Conservation (phyloP, 768 basidiomycete species). For the Hericium rajendrae region DNA sequence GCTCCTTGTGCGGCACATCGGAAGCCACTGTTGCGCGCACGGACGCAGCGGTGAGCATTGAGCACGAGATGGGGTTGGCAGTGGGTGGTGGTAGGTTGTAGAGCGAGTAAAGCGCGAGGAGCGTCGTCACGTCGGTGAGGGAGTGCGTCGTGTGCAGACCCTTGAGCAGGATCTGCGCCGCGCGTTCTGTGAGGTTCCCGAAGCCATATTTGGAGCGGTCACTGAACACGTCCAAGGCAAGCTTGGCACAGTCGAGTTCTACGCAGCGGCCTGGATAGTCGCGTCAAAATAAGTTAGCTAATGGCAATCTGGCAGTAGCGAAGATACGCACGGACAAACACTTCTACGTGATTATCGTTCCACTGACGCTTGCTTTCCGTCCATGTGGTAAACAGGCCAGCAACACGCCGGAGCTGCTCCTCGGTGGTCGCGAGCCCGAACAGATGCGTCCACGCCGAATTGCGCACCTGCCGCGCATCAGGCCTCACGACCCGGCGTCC, state of each 20-base stretch:
- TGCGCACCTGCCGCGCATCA: slow-evolving; percentile 5
- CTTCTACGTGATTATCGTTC: slow-evolving; percentile 1
- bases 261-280: slow-evolving; percentile 50
- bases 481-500: not conserved
- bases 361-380: slow-evolving; percentile 6
- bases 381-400: slow-evolving; percentile 8
- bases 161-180: slow-evolving; percentile 49
- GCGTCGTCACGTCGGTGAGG: slow-evolving; percentile 37
- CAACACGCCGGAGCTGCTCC: slow-evolving; percentile 6
- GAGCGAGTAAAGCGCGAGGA: slow-evolving; percentile 42
- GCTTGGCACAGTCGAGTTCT: slow-evolving; percentile 41
- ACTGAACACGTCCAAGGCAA: slow-evolving; percentile 53
- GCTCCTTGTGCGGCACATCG: slow-evolving; percentile 10
- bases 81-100: slow-evolving; percentile 46
- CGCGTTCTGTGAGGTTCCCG: slow-evolving; percentile 34
- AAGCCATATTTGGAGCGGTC: slow-evolving; percentile 55
- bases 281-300: not conserved
- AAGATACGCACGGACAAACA: slow-evolving; percentile 10
- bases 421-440: slow-evolving; percentile 10
- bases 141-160: slow-evolving; percentile 39
- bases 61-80: slow-evolving; percentile 45
- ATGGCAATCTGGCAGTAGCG: not conserved
- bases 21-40: slow-evolving; percentile 29
- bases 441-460: slow-evolving; percentile 10
- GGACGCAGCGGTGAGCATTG: slow-evolving; percentile 50